Base-by-base conservation (phyloP, 169 alveolate species). In the Plasmodium ovale region DNA sequence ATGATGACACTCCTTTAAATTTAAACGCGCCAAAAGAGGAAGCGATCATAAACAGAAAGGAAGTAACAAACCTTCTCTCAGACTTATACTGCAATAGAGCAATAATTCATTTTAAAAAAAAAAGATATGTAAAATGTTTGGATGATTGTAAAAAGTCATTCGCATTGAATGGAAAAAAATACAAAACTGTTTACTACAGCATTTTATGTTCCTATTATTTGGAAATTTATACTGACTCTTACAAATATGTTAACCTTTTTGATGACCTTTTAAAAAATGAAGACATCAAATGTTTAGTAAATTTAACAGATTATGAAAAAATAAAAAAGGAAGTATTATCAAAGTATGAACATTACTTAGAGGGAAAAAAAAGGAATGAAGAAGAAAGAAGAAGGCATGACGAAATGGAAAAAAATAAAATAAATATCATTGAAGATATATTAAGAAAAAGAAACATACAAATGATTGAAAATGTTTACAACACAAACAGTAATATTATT, bases 1-100 rank as follows among this genome's bases (percentile, higher is more conserved):
- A 5, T 35, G 10, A 65, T 1, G 29, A 33, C 19, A 4, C 29
- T 65, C 16, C 56, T 47, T 21, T 47, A 47, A 47, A 47, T 47
- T 21, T 47, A 47, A 47, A 47, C 16, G 16, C 25, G 2, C 56
- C 56, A 5, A 47, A 47, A 47, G 56, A 47, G 16, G 56, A 47
- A 47, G 56, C 12, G 7, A 47, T 47, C 16, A 47, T 47, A 47
- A 12, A 37, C 37, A 37, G 23, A 49, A 51, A 77, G 31, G 69
- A 77, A 25, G 60, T 62, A 44, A 62, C 27, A 33, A 35, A 23
- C 37, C 29, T 82, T 35, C 59, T 82, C n/a, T 51, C 84, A 16
- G 90, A 82, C 21, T 56, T 82, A 6, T 68, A 82, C 64, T 65
- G 82, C 25, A 82, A 82, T 56, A 68, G 68, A 35, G 79, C 84